A percentile compares a stretch with the other conserved stretches of the same genome.
phyloP scores from a whole-genome alignment of 345 rosid genomes.

The Citrus sinensis region DVS_A1.0 CM039167.1:8169001-8169500 shows the following conservation, averaged over 20 bases:
- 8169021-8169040: background rate
- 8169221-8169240: background rate
- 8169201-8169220: too few relatives aligned
- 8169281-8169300: background rate
- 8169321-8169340: background rate
- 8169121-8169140: background rate
- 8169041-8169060: too few relatives aligned
- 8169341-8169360: background rate
- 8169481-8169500: too few relatives aligned
- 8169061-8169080: too few relatives aligned
- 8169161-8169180: background rate
- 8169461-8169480: too few relatives aligned
- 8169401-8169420: background rate
- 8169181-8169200: background rate
- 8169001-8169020: background rate
- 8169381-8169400: background rate
- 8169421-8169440: background rate
- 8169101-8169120: background rate
- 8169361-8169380: background rate
- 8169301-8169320: background rate
- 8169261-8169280: background rate
- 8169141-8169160: background rate
- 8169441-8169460: background rate
- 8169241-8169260: too few relatives aligned
- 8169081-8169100: background rate